Evolutionary conservation across 805 yeast species (phyloP), one percentile per base, ranked within the genome.

Genomic region (Metschnikowia sp.): DNA sequence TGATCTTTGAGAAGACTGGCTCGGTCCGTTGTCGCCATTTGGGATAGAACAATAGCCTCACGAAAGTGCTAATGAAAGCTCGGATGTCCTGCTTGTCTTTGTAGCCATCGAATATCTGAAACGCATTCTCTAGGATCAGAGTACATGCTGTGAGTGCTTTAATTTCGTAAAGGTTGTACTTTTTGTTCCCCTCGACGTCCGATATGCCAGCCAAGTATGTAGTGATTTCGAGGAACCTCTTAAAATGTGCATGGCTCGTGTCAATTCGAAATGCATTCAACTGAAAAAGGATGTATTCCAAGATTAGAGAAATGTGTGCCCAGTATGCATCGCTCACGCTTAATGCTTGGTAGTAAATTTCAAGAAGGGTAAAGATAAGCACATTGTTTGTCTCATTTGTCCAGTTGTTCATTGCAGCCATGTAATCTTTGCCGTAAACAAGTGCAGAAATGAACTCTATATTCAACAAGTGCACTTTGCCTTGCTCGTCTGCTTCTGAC

Each of bases 61-160:
- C 22, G 33, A 57, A 57, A 13, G 40, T 40, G 15, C 8, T 10
- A 4, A 47, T 44, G n/a, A 47, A 15, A 22, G 39, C 45, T 19
- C 39, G 37, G 12, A 64, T 26, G 8, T 47, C 52, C 8, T 28
- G 39, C 33, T 45, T 52, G 31, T 72, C 77, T 36, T 59, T 62
- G 47, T 60, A 72, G 1, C 77, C 77, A 28, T 68, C 70, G 52
- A 59, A 70, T 2, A 63, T 28, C 4, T 52, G 42, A 31, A 40
- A 54, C 8, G 65, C 47, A 32, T 59, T 45, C 10, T 39, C 33
- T 12, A 66, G 49, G 3, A 70, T 59, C 10, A 40, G 34, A 2
- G 32, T 26, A 31, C 51, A 42, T 1, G 41, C 38, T 9, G 13
- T 11, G 13, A 45, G 28, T 4, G 48, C 50, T 49, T 52, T 19